phyloP scores from a whole-genome alignment of 2,329 filamentous ascomycete species.

The Emergomyces orientalis region DNA sequence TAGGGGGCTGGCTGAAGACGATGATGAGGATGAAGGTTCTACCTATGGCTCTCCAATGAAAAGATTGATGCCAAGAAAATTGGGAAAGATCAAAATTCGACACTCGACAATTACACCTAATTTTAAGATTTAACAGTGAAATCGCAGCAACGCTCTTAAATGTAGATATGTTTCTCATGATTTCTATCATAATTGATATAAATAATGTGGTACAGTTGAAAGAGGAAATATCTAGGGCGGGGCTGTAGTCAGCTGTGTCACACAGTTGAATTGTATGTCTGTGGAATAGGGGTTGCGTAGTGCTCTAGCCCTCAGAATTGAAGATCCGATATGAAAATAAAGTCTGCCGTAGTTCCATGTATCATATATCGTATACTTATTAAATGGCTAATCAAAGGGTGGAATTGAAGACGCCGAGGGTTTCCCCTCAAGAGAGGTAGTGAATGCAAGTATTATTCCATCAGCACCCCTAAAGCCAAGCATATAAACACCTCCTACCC shows the following conservation, averaged over 20 bases:
- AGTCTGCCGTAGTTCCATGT: too few species aligned
- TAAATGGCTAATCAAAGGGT: too few species aligned
- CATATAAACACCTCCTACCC: too few species aligned
- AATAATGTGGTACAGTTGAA: neutral
- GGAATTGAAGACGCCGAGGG: too few species aligned
- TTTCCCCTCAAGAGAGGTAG: too few species aligned
- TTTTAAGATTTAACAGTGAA: neutral
- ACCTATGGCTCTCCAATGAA: neutral
- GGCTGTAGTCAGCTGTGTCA: too few species aligned
- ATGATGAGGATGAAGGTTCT: neutral
- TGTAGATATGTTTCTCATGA: neutral
- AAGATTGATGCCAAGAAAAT: neutral
- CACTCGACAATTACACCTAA: slow-evolving; percentile 18
- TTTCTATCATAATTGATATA: neutral
- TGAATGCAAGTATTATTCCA: neutral
- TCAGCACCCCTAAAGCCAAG: too few species aligned
- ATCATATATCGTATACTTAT: too few species aligned
- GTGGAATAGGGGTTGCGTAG: neutral
- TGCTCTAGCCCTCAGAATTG: neutral
- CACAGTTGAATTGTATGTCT: too few species aligned
- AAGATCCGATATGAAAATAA: neutral
- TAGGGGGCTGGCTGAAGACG: slow-evolving; percentile 10
- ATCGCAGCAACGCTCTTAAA: neutral
- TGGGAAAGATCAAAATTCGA: slow-evolving; percentile 9
- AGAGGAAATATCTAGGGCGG: too few species aligned